phyloP scores from a whole-genome alignment of 495 filamentous ascomycete species.

The Aspergillus bertholletiae region DNA sequence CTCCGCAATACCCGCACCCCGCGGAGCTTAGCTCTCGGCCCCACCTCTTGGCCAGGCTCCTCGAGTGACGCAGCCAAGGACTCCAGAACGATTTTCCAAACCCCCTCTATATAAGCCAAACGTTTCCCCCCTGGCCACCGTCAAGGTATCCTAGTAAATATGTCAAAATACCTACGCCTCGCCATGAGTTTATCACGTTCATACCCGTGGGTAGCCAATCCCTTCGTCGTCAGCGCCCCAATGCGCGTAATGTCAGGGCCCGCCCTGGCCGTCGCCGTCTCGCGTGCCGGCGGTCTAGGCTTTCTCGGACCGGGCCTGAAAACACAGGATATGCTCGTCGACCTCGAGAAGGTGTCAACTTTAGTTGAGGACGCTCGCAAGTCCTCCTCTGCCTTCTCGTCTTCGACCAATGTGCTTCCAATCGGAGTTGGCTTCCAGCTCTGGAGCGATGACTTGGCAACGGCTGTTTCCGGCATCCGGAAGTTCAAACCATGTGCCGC shows the following conservation, averaged over 20 bases:
- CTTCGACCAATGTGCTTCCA: slow-evolving; percentile 37
- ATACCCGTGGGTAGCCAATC: slow-evolving; percentile 63
- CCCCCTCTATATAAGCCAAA: no score
- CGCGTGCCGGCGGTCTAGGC: slow-evolving; percentile 64
- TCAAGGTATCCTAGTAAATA: no score
- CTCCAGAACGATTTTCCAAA: no score
- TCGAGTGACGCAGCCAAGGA: no score
- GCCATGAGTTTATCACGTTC: slow-evolving; percentile 16
- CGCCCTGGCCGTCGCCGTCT: slow-evolving; percentile 54
- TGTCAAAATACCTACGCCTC: neutral
- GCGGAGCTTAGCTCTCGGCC: no score
- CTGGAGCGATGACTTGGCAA: slow-evolving; percentile 49
- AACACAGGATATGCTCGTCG: slow-evolving; percentile 25
- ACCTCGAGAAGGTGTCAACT: slow-evolving; percentile 31
- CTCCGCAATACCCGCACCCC: no score
- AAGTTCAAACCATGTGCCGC: slow-evolving; percentile 56
- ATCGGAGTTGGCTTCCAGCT: slow-evolving; percentile 62
- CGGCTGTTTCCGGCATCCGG: slow-evolving; percentile 38
- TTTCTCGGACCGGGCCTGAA: slow-evolving; percentile 40
- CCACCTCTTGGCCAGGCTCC: no score
- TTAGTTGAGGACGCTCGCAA: slow-evolving; percentile 17
- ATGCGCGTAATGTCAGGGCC: slow-evolving; percentile 69
- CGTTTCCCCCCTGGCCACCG: no score
- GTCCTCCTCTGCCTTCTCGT: slow-evolving; percentile 14
- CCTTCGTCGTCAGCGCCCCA: slow-evolving; percentile 65